Base-by-base conservation (phyloP, 768 basidiomycete species). In the Pisolithus orientalis region DNA sequence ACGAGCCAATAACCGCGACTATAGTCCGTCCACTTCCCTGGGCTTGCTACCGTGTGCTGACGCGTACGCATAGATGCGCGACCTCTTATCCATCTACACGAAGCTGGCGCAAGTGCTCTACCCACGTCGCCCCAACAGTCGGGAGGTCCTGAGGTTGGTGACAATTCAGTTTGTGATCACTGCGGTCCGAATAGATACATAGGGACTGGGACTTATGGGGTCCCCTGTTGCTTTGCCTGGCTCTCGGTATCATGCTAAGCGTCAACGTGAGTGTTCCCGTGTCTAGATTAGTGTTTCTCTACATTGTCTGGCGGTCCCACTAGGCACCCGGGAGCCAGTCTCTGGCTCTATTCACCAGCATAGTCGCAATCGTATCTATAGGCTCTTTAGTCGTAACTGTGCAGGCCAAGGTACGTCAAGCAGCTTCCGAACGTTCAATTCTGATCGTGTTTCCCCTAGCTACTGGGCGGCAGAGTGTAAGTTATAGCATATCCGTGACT, bases 151-250 rank as follows among this genome's bases (percentile, higher is more conserved):
- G 44, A 80, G 77, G 94, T 90, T 40, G 50, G 76, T 42, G 9
- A 31, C 14, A 1, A 10, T 27, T 25, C 38, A 46, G 16, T 45
- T 0, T 53, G 10, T 52, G 47, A 14, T 16, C 28, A 31, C 32
- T 34, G 29, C 51, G 11, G 5, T 29, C 42, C 59, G n/a, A 58
- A 29, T 31, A 16, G 40, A 39, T 40, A 28, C 37, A 13, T 63
- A 93, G 93, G 57, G 94, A 97, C 65, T 98, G 94, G 95, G 95
- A 98, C 70, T 77, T 98, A 25, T 98, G 95, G 95, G 94, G 94
- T 3, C 94, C 94, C 10, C 75, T 97, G 3, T 76, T 97, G 25
- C 77, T 94, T 39, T 91, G 87, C 59, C 75, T 94, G 50, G 66
- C 80, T 39, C 78, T 94, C 11, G 88, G 85, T 49, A 85, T 91